Conservation (phyloP, 176 grass and related monocot genomes). For the Dendrocalamus sinicus region DNA sequence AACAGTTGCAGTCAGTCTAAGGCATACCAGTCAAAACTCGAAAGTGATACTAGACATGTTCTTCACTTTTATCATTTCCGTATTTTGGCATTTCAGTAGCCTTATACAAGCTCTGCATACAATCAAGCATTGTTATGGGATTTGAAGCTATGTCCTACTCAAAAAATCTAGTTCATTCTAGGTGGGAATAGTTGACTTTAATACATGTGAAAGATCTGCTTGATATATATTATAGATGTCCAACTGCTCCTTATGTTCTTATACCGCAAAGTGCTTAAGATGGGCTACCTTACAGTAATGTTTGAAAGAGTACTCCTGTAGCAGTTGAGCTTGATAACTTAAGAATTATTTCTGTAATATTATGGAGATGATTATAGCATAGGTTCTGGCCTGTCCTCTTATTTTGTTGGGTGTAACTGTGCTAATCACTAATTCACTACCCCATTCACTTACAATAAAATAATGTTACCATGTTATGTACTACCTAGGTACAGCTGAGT, state of each 20-base stretch:
- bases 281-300: neutral
- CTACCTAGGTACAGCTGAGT: neutral
- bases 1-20: neutral
- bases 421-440: slow-evolving; percentile 6
- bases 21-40: neutral
- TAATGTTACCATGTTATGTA: slow-evolving; percentile 12
- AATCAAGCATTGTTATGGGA: neutral
- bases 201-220: slow-evolving; percentile 23
- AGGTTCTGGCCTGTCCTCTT: neutral
- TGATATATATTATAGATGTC: slow-evolving; percentile 17
- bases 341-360: neutral
- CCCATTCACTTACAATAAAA: slow-evolving; percentile 28
- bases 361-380: neutral
- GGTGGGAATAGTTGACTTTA: slow-evolving; percentile 15
- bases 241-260: neutral
- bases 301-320: neutral
- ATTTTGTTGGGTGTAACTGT: neutral
- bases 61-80: neutral
- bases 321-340: neutral
- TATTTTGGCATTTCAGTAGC: neutral
- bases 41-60: neutral
- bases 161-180: neutral
- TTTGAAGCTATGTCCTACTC: slow-evolving; percentile 8
- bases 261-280: neutral
- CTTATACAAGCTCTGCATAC: neutral